Conservation (phyloP, 2,329 filamentous ascomycete genomes). For the Colletotrichum camelliae region DNA sequence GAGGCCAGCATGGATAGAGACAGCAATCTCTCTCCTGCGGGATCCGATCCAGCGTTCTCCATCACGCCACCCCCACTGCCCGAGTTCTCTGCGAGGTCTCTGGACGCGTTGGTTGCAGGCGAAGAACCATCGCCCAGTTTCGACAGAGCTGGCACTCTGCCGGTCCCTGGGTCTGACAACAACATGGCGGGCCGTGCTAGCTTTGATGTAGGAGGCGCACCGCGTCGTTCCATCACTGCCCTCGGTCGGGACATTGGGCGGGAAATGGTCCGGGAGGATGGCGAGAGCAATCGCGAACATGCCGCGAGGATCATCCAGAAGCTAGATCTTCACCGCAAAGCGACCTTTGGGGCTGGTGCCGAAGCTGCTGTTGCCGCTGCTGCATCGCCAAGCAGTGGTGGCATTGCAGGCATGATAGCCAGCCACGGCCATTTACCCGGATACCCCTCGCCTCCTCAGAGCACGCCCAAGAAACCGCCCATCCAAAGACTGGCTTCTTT, state of each 20-base stretch:
- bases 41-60: conserved; percentile 80
- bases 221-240: conserved; percentile 63
- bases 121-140: conserved; percentile 47
- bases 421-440: conserved; percentile 81
- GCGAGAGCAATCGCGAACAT: conserved; percentile 79
- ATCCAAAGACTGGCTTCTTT: conserved; percentile 29
- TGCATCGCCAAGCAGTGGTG: conserved; percentile 54
- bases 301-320: conserved; percentile 91
- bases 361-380: conserved; percentile 42
- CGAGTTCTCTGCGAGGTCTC: conserved; percentile 84
- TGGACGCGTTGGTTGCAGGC: conserved; percentile 67
- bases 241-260: conserved; percentile 51
- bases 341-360: conserved; percentile 58
- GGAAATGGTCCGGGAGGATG: conserved; percentile 64
- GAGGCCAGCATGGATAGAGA: conserved; percentile 70
- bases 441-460: conserved; percentile 33
- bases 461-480: conserved; percentile 6
- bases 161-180: conserved; percentile 66
- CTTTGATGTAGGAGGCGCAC: conserved; percentile 67
- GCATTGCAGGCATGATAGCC: conserved; percentile 85
- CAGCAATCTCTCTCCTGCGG: conserved; percentile 50
- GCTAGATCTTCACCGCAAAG: conserved; percentile 85
- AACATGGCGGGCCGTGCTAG: conserved; percentile 66
- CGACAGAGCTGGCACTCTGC: conserved; percentile 70
- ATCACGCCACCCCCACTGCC: conserved; percentile 88